Conservation (phyloP, 768 basidiomycete genomes). For the Naganishia friedmannii region DNA sequence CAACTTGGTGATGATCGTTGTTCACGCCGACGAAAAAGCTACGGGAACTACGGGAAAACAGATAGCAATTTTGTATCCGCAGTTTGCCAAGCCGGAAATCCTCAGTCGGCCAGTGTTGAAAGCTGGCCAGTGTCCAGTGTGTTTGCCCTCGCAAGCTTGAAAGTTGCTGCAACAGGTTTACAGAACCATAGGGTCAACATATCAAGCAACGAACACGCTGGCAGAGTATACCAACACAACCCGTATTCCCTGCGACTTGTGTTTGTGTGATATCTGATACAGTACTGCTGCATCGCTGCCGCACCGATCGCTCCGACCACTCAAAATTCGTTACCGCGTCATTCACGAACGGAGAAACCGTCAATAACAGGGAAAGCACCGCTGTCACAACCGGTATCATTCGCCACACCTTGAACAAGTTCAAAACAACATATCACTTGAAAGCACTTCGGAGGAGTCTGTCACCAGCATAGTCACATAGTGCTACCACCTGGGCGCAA, state of each 20-base stretch:
- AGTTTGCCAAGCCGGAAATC: constrained; percentile 3
- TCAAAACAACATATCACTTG: not conserved
- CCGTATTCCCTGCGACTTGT: not conserved
- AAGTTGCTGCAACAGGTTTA: too few relatives aligned
- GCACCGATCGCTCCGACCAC: not conserved
- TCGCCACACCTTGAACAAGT: not conserved
- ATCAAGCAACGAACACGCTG: too few relatives aligned
- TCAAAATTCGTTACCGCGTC: constrained; percentile 4
- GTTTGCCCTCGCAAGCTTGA: too few relatives aligned
- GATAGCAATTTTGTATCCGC: not conserved
- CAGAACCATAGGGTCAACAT: too few relatives aligned
- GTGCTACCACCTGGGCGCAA: not conserved
- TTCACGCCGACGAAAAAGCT: too few relatives aligned
- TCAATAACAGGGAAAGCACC: not conserved
- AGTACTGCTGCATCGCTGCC: too few relatives aligned
- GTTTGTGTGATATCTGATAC: not conserved
- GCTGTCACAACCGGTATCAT: not conserved
- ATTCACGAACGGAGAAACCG: not conserved
- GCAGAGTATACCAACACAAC: too few relatives aligned
- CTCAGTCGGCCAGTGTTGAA: not conserved
- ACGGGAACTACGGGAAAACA: too few relatives aligned
- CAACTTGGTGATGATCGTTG: too few relatives aligned
- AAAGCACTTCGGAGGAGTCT: not conserved
- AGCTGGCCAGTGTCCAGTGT: not conserved
- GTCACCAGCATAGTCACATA: not conserved